phyloP scores from a whole-genome alignment of 1,284 basidiomycete genomes.

The Wallemia mellicola region DNA sequence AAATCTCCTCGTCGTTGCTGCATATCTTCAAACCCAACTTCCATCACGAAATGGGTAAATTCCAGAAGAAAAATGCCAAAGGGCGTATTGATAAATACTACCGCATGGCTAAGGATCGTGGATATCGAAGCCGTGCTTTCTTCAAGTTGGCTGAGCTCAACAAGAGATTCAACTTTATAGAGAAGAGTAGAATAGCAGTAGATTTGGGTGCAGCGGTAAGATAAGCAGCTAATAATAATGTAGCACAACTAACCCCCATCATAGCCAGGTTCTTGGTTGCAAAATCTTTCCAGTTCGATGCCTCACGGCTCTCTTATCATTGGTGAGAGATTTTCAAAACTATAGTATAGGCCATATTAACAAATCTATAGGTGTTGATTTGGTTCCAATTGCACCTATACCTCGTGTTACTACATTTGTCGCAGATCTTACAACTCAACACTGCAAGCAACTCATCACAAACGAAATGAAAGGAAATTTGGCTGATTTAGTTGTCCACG shows the following conservation, averaged over 20 bases:
- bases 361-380: slow-evolving; percentile 40
- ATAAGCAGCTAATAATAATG: not conserved
- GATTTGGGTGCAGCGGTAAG: slow-evolving; percentile 68
- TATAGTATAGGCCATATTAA: not conserved
- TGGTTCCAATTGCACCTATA: slow-evolving; percentile 87
- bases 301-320: slow-evolving; percentile 79
- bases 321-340: slow-evolving; percentile 24
- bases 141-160: slow-evolving; percentile 99
- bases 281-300: slow-evolving; percentile 97
- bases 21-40: not conserved
- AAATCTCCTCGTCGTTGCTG: not conserved
- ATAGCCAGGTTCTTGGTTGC: slow-evolving; percentile 81
- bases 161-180: slow-evolving; percentile 84
- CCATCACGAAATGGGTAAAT: not conserved
- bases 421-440: slow-evolving; percentile 75
- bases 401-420: slow-evolving; percentile 77
- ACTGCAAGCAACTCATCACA: slow-evolving; percentile 65
- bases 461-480: slow-evolving; percentile 93
- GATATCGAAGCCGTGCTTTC: slow-evolving; percentile 93
- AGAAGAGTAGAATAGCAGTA: slow-evolving; percentile 72
- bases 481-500: slow-evolving; percentile 97
- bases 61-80: slow-evolving; percentile 22
- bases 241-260: not conserved
- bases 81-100: slow-evolving; percentile 89
- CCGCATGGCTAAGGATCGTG: slow-evolving; percentile 77